These are phyloP conservation scores for Entomortierella chlamydospora DNA, from an alignment of 192 early-diverging fungal species.

Conservation along the genomic window DNA sequence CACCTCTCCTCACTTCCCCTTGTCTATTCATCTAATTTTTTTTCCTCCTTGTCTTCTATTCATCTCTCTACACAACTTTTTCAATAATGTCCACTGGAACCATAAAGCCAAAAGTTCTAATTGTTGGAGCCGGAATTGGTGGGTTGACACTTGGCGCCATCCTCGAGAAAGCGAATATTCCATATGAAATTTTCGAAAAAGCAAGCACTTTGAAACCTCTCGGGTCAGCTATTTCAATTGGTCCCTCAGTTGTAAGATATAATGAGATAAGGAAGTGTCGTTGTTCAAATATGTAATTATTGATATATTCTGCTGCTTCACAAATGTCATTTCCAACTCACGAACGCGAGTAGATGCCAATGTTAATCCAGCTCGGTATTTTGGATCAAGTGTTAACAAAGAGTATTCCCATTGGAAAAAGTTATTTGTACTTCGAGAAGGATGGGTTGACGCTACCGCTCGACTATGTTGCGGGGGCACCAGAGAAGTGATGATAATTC, in stretches of 20 bases:
- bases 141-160: neutral
- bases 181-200: slow-evolving; percentile 6
- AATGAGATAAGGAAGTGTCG: too few relatives aligned
- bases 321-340: too few relatives aligned
- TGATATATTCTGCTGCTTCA: too few relatives aligned
- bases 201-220: neutral
- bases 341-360: neutral
- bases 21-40: too few relatives aligned
- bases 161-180: slow-evolving; percentile 1
- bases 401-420: neutral
- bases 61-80: too few relatives aligned
- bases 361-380: neutral
- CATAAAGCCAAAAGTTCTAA: neutral
- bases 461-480: neutral
- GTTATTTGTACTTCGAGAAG: neutral
- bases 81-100: too few relatives aligned
- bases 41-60: too few relatives aligned
- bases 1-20: too few relatives aligned
- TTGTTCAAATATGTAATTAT: too few relatives aligned
- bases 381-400: neutral
- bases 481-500: too few relatives aligned
- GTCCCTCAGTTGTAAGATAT: neutral
- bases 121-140: slow-evolving; percentile 6
- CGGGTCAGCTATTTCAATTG: neutral
- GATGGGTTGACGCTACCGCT: neutral